Conservation (phyloP, 768 basidiomycete species). For the Suillus ampliporus region DNA sequence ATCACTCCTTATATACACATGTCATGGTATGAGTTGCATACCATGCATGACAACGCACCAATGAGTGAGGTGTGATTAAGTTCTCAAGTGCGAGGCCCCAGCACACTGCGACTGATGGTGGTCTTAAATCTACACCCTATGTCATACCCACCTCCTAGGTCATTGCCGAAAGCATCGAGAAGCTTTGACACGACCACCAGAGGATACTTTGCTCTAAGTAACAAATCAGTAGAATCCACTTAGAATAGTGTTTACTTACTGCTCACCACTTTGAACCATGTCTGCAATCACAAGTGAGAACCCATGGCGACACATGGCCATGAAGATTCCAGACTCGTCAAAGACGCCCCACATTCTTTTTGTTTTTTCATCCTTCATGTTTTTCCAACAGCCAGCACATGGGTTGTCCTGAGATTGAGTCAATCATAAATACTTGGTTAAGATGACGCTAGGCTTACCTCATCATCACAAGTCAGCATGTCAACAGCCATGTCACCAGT, state of each 20-base stretch:
- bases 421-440: no score
- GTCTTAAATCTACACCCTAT: conserved; percentile 28
- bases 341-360: conserved; percentile 27
- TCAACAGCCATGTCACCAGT: no score
- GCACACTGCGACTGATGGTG: conserved; percentile 18
- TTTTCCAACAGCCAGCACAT: conserved; percentile 23
- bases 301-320: conserved; percentile 30
- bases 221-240: not conserved
- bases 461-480: no score
- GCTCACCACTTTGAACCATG: conserved; percentile 30
- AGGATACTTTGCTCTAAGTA: conserved; percentile 28
- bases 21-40: no score
- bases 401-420: conserved; percentile 7
- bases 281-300: conserved; percentile 25
- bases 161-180: conserved; percentile 12
- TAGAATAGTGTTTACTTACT: not conserved
- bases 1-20: no score
- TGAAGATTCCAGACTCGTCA: conserved; percentile 18
- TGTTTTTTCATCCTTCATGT: conserved; percentile 15
- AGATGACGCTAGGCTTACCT: no score
- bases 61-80: conserved; percentile 16
- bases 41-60: no score
- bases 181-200: conserved; percentile 20
- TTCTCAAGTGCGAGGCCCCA: not conserved
- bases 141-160: conserved; percentile 26